phyloP scores from a whole-genome alignment of 2,329 filamentous ascomycete species.

The Emericellopsis cladophorae region DNA sequence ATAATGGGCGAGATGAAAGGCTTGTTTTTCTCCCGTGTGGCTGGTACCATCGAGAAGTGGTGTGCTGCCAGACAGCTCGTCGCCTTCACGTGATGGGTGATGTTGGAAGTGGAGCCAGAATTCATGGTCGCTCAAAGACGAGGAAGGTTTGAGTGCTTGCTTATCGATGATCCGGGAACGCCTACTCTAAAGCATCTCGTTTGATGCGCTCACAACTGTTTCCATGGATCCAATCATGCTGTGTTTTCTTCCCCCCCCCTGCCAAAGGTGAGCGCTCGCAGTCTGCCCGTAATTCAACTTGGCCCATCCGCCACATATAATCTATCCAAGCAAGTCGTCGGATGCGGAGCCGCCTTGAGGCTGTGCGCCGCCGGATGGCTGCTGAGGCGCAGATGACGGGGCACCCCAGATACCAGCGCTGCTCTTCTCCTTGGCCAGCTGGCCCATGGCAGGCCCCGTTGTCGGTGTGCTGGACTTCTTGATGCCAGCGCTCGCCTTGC shows the following conservation, averaged over 20 bases:
- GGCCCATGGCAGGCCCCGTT: conserved; percentile 69
- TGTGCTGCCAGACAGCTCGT: too few relatives aligned
- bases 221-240: too few relatives aligned
- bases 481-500: conserved; percentile 57
- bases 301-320: too few relatives aligned
- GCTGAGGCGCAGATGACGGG: conserved; percentile 28
- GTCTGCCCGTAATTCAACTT: conserved; percentile 4
- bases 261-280: conserved; percentile 2
- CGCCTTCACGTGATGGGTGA: too few relatives aligned
- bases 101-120: too few relatives aligned
- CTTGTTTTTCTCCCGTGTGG: neutral
- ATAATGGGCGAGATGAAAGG: conserved; percentile 15
- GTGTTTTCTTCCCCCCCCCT: too few relatives aligned
- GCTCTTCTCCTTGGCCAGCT: conserved; percentile 96
- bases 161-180: too few relatives aligned
- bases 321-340: conserved; percentile 34
- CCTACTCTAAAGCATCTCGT: too few relatives aligned
- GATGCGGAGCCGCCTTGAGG: conserved; percentile 24
- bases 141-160: too few relatives aligned
- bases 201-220: too few relatives aligned
- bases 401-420: conserved; percentile 89
- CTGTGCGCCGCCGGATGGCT: conserved; percentile 12
- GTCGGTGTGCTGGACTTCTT: conserved; percentile 56
- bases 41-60: neutral
- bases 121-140: too few relatives aligned